Evolutionary conservation across 345 rosid genomes (phyloP).

Genomic region (Citropsis articulata): DNA sequence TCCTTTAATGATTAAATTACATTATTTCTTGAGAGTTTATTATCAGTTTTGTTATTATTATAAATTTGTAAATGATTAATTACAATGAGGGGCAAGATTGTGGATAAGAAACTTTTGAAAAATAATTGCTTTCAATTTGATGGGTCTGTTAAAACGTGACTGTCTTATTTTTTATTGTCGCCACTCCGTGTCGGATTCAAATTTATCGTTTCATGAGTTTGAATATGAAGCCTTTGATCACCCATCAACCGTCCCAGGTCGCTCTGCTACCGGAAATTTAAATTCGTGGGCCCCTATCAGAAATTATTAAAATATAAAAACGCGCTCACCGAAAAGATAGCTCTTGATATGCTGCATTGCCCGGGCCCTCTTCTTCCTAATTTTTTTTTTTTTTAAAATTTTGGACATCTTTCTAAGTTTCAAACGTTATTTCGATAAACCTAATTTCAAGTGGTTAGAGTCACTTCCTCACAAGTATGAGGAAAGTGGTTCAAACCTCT

Average conservation of each 20-base stretch:
- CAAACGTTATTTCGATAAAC: no score
- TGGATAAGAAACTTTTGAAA: not conserved
- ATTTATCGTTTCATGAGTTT: constrained; percentile 4
- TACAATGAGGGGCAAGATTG: constrained; percentile 5
- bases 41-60: no score
- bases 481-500: no score
- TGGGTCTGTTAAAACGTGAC: not conserved
- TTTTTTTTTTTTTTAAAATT: no score
- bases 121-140: not conserved
- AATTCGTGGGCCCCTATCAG: constrained; percentile 10
- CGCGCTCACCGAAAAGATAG: constrained; percentile 32
- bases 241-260: constrained; percentile 18
- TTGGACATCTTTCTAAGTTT: no score
- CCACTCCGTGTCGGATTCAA: constrained; percentile 16
- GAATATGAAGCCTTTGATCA: constrained; percentile 30
- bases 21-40: not conserved
- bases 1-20: no score
- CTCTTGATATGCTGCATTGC: not conserved
- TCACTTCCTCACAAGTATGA: no score
- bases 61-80: not conserved
- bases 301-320: not conserved
- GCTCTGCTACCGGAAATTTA: constrained; percentile 15
- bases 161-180: no score
- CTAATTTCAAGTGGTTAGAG: no score
- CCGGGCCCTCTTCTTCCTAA: constrained; percentile 18